Percentiles rank a stretch among this genome's conserved stretches.
phyloP scores from a whole-genome alignment of 257 asterid genomes.

The Agastache rugosa region DNA sequence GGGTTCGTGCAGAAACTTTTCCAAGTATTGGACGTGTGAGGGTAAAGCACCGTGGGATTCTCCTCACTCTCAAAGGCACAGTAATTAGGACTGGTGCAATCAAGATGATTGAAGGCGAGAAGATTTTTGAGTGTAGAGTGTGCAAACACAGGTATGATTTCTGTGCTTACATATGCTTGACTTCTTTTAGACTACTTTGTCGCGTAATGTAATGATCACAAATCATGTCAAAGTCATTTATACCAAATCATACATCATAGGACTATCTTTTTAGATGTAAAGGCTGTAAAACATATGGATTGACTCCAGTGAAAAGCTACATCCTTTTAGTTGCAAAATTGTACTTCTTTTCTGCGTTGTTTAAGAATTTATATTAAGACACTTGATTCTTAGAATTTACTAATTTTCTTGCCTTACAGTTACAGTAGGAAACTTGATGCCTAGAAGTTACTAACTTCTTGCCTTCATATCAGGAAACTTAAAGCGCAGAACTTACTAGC shows the following conservation, averaged over 20 bases:
- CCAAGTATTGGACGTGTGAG: conserved; percentile 94
- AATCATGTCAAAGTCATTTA: background rate
- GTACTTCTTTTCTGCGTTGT: conserved; percentile 1
- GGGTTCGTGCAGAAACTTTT: conserved; percentile 68
- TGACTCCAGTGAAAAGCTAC: background rate
- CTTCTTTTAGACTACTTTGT: conserved; percentile 17
- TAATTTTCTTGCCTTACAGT: background rate
- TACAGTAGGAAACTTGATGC: conserved; percentile 24
- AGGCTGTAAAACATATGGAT: conserved; percentile 4
- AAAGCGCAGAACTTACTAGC: conserved; percentile 12
- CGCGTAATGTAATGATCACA: conserved; percentile 19
- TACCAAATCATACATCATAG: conserved; percentile 20
- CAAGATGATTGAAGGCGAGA: conserved; percentile 98
- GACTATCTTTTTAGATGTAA: background rate
- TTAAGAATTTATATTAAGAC: conserved; percentile 14
- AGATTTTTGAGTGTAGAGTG: conserved; percentile 75
- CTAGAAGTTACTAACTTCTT: background rate
- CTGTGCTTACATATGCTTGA: conserved; percentile 30
- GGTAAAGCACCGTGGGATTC: conserved; percentile 91
- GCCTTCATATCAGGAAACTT: background rate
- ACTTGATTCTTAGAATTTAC: conserved; percentile 11
- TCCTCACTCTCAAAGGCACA: conserved; percentile 94
- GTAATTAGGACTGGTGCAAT: conserved; percentile 94
- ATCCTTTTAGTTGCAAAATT: conserved; percentile 18
- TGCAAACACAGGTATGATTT: conserved; percentile 84